phyloP scores from a whole-genome alignment of 1,284 basidiomycete genomes.

The Flammula alnicola region DNA sequence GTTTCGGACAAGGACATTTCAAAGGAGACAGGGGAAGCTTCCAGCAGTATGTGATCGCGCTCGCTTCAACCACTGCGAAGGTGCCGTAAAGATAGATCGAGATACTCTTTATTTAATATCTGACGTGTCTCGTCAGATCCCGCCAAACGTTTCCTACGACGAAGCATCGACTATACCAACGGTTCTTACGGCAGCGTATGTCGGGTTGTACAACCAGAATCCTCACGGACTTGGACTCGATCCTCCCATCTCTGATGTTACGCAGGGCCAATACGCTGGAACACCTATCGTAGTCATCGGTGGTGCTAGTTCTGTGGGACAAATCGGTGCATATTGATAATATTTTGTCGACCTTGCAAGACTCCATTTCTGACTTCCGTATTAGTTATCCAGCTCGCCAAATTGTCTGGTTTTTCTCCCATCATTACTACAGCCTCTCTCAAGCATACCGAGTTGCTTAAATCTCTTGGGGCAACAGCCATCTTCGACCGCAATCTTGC shows the following conservation, averaged over 20 bases:
- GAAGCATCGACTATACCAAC: conserved; percentile 45
- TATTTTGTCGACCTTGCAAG: not conserved
- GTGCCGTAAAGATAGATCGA: no score
- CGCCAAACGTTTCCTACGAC: conserved; percentile 48
- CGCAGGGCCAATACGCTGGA: conserved; percentile 33
- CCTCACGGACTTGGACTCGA: conserved; percentile 35
- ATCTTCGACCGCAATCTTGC: conserved; percentile 46
- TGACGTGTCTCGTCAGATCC: conserved; percentile 33
- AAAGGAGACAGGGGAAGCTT: conserved; percentile 45
- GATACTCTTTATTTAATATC: not conserved
- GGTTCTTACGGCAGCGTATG: conserved; percentile 39
- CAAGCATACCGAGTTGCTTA: conserved; percentile 45
- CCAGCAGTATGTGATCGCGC: conserved; percentile 50
- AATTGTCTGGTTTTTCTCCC: conserved; percentile 51
- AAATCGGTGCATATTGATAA: conserved; percentile 32
- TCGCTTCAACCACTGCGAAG: conserved; percentile 46
- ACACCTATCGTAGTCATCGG: conserved; percentile 40
- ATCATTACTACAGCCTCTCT: conserved; percentile 55
- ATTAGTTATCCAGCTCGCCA: conserved; percentile 46
- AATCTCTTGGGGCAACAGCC: conserved; percentile 55
- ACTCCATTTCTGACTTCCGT: not conserved
- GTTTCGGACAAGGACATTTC: conserved; percentile 46
- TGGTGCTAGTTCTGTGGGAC: conserved; percentile 38
- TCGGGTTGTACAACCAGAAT: conserved; percentile 42
- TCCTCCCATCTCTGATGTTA: conserved; percentile 33